These are phyloP conservation scores for Arabidopsis lyrata DNA, from an alignment of 441 rosid genomes.

Conservation along the genomic window DNA sequence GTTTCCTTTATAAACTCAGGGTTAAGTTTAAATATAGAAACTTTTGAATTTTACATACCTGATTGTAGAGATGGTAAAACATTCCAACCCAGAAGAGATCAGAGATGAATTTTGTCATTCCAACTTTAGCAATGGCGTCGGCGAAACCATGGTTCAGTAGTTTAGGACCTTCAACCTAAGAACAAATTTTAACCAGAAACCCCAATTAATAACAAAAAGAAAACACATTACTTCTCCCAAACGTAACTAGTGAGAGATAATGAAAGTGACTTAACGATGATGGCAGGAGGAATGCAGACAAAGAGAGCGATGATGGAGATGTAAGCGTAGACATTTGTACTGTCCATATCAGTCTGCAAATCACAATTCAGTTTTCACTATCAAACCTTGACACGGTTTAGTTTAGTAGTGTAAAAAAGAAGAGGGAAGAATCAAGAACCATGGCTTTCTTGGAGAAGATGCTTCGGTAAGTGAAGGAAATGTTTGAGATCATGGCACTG, in stretches of 20 bases:
- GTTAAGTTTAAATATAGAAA: neutral
- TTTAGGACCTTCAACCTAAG: slow-evolving; percentile 89
- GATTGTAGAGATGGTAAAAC: slow-evolving; percentile 97
- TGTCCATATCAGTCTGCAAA: slow-evolving; percentile 96
- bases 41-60: slow-evolving; percentile 50
- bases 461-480: slow-evolving; percentile 94
- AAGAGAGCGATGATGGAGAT: slow-evolving; percentile 91
- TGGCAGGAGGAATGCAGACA: slow-evolving; percentile 90
- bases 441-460: slow-evolving; percentile 96
- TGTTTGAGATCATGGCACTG: slow-evolving; percentile 95
- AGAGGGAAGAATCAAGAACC: slow-evolving; percentile 50
- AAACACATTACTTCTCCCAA: neutral
- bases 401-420: slow-evolving; percentile 9
- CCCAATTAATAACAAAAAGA: neutral
- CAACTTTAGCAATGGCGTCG: slow-evolving; percentile 90
- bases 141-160: slow-evolving; percentile 72
- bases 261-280: slow-evolving; percentile 62
- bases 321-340: slow-evolving; percentile 90
- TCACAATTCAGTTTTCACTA: neutral
- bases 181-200: neutral
- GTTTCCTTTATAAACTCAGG: neutral
- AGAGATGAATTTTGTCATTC: slow-evolving; percentile 73
- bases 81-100: slow-evolving; percentile 98
- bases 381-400: neutral
- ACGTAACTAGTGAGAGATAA: slow-evolving; percentile 25